These are phyloP conservation scores for Miamiensis avidus DNA, from an alignment of 169 alveolate species.

Conservation along the genomic window DNA sequence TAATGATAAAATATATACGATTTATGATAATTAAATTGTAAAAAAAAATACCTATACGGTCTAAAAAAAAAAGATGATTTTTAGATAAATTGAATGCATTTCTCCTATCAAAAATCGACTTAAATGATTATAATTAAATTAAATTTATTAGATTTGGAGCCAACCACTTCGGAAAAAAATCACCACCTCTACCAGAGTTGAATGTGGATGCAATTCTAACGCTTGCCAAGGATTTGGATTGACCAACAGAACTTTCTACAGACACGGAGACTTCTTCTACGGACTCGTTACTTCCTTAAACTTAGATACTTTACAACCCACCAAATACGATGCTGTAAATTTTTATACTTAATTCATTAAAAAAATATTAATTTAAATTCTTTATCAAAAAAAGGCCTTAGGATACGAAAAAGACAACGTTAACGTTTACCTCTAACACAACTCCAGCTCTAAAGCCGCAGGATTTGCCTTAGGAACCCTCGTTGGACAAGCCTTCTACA, in stretches of 20 bases:
- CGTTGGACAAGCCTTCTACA: background rate
- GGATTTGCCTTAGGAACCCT: background rate
- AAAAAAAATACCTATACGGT: too few relatives aligned
- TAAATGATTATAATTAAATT: too few relatives aligned
- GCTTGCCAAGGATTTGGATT: background rate
- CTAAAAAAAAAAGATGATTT: background rate
- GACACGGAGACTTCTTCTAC: background rate
- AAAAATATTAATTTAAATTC: too few relatives aligned
- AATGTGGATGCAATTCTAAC: background rate
- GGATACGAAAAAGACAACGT: background rate
- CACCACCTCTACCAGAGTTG: background rate
- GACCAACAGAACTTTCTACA: background rate
- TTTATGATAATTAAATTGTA: too few relatives aligned
- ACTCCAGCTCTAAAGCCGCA: background rate
- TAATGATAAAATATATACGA: too few relatives aligned
- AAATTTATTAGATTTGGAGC: background rate
- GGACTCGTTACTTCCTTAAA: background rate
- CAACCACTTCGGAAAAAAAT: background rate
- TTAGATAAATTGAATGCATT: background rate
- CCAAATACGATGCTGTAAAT: background rate
- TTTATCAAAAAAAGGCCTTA: background rate
- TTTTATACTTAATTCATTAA: too few relatives aligned
- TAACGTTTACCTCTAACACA: background rate
- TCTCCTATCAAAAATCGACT: background rate
- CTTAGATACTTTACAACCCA: background rate